Percentiles rank a stretch among this genome's conserved stretches.
These are phyloP conservation scores for Alternaria gaisen DNA, from an alignment of 2,329 filamentous ascomycete species.

Conservation along the genomic window DNA sequence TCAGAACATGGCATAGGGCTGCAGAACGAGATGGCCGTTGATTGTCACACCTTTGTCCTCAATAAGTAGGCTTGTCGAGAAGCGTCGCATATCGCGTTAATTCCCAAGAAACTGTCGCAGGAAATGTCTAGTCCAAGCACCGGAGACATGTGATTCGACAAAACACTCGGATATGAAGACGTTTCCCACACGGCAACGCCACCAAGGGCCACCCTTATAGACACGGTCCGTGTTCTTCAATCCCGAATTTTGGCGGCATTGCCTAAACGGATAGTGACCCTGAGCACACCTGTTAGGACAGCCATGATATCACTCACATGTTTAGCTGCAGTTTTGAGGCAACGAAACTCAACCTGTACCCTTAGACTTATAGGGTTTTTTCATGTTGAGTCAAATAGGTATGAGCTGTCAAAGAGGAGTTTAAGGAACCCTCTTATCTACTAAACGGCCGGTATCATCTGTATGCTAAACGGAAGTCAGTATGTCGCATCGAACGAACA, in stretches of 20 bases:
- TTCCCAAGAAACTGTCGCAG: not conserved
- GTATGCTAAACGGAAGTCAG: not conserved
- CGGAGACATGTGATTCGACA: not conserved
- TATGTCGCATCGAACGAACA: not conserved
- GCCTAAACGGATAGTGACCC: not conserved
- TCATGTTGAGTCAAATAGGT: not conserved
- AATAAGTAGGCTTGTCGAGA: not conserved
- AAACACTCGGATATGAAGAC: not conserved
- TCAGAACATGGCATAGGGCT: no score
- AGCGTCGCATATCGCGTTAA: not conserved
- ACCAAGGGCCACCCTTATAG: constrained; percentile 5
- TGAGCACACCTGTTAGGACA: not conserved
- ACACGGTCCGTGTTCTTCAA: not conserved
- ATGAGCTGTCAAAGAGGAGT: not conserved
- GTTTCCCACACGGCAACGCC: not conserved
- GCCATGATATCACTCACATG: not conserved
- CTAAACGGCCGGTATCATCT: not conserved
- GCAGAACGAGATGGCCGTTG: not conserved
- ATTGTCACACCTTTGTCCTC: not conserved
- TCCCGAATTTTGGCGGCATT: not conserved
- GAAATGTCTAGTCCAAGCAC: not conserved
- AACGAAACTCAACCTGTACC: not conserved
- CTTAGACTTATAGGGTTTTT: not conserved
- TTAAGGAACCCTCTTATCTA: not conserved
- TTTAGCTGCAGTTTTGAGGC: not conserved